These are phyloP conservation scores for Senna tora DNA, from an alignment of 306 rosid genomes.

Conservation along the genomic window DNA sequence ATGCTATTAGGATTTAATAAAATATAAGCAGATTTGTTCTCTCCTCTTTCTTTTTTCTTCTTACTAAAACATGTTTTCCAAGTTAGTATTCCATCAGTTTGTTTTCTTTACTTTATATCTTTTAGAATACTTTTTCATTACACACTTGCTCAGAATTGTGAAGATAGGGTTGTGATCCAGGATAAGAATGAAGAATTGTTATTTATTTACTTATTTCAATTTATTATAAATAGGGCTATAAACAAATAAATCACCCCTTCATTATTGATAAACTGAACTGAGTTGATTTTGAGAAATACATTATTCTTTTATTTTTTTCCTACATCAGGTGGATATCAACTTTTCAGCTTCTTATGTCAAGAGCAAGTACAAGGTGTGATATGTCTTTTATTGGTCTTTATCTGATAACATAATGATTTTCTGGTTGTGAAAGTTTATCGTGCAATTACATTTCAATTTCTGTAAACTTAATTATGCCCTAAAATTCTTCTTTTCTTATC, in stretches of 20 bases:
- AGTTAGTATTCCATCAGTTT: too few species aligned
- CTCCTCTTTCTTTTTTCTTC: too few species aligned
- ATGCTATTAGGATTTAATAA: too few species aligned
- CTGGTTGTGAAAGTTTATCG: constrained; percentile 18
- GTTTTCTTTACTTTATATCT: not conserved
- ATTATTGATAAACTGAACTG: not conserved
- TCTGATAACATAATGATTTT: constrained; percentile 25
- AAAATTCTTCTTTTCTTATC: constrained; percentile 13
- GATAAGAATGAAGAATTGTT: not conserved
- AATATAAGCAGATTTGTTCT: too few species aligned
- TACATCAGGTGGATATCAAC: constrained; percentile 35
- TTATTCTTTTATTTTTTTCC: not conserved
- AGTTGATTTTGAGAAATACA: not conserved
- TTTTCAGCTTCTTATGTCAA: constrained; percentile 61
- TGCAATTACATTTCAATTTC: constrained; percentile 20
- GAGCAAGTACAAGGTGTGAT: constrained; percentile 64
- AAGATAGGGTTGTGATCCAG: not conserved
- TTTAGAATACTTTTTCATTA: not conserved
- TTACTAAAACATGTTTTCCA: too few species aligned
- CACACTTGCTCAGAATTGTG: constrained; percentile 50
- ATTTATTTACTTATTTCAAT: not conserved
- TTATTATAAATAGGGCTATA: not conserved
- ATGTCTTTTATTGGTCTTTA: constrained; percentile 13
- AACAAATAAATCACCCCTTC: not conserved
- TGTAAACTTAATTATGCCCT: not conserved